phyloP scores from a whole-genome alignment of 1,284 basidiomycete species.

The Moesziomyces parantarcticus region DNA sequence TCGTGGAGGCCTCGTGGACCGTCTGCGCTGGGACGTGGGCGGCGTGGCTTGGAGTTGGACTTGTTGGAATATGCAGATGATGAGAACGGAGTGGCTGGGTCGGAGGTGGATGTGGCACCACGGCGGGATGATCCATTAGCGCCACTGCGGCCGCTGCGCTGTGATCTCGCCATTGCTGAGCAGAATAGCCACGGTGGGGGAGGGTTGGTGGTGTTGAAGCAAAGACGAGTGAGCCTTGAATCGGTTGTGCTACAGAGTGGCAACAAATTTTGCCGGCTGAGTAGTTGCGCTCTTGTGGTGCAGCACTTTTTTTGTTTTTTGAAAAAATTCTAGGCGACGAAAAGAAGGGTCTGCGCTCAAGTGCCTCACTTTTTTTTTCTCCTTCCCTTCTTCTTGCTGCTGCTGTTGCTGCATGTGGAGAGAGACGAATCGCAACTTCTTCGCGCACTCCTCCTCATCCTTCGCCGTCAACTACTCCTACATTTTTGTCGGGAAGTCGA shows the following conservation, averaged over 20 bases:
- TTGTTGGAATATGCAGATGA: constrained; percentile 24
- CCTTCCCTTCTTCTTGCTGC: too few relatives aligned
- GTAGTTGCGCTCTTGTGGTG: too few relatives aligned
- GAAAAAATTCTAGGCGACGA: too few relatives aligned
- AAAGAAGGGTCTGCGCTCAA: too few relatives aligned
- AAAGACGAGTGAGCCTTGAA: too few relatives aligned
- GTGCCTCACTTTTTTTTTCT: too few relatives aligned
- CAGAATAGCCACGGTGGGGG: not conserved
- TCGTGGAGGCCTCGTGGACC: constrained; percentile 22
- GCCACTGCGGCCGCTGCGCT: not conserved
- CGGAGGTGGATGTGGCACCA: not conserved
- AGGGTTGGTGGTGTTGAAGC: not conserved
- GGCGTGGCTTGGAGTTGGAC: constrained; percentile 10
- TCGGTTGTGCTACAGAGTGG: not conserved
- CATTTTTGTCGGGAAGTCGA: too few relatives aligned
- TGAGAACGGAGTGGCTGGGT: constrained; percentile 20
- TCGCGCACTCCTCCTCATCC: too few relatives aligned
- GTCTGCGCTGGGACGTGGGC: constrained; percentile 5
- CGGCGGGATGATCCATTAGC: not conserved
- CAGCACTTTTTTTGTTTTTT: not conserved
- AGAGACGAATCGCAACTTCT: too few relatives aligned
- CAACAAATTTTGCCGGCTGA: not conserved
- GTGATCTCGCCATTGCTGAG: constrained; percentile 2
- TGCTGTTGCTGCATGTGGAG: too few relatives aligned
- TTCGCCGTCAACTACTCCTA: too few relatives aligned